Percentiles rank a stretch among this genome's conserved stretches.
Evolutionary conservation across 495 filamentous ascomycete species (phyloP).

Genomic region (Podospora sp.): DNA sequence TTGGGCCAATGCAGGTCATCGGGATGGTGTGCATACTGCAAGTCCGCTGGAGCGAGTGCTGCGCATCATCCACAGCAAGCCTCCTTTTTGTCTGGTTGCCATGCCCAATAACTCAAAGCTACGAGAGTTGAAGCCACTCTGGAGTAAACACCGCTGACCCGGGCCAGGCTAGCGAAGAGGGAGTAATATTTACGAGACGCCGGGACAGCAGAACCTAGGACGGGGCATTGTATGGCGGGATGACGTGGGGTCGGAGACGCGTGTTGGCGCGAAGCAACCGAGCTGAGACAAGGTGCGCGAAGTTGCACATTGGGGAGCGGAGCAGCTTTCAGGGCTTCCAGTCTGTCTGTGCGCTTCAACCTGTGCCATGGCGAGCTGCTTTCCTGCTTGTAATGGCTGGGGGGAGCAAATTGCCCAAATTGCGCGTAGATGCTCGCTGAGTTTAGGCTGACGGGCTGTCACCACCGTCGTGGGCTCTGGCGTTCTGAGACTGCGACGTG

Average conservation of each 20-base stretch:
- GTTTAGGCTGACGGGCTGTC: slow-evolving; percentile 10
- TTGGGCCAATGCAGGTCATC: slow-evolving; percentile 11
- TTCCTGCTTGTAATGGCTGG: background rate
- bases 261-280: slow-evolving; percentile 10
- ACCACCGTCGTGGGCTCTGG: background rate
- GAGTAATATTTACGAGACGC: background rate
- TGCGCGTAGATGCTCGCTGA: background rate
- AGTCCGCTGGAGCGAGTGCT: background rate
- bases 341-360: background rate
- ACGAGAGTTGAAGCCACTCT: background rate
- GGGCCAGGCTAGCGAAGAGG: background rate
- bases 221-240: background rate
- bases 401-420: background rate
- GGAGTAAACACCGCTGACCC: background rate
- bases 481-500: slow-evolving; percentile 9
- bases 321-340: background rate
- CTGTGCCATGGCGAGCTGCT: no score
- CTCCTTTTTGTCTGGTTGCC: background rate
- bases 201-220: background rate
- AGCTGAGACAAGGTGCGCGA: background rate
- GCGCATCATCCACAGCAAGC: background rate
- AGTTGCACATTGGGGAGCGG: background rate
- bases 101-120: background rate
- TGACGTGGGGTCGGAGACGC: background rate
- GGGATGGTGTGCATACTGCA: slow-evolving; percentile 16